Base-by-base conservation (phyloP, 2,329 filamentous ascomycete species). In the Cytospora schulzeri region DNA sequence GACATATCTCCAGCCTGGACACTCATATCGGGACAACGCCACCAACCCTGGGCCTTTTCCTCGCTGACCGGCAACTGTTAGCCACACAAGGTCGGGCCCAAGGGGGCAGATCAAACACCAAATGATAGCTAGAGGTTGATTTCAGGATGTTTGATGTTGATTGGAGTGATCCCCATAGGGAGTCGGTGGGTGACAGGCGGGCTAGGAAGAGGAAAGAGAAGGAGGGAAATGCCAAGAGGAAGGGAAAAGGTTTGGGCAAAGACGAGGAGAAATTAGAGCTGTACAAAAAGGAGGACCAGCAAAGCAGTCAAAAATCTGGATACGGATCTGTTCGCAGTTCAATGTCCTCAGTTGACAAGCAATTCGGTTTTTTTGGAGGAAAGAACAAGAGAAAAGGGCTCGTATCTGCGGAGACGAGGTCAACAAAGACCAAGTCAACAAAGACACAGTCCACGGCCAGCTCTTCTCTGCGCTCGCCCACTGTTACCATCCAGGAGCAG, bases 131-230 rank as follows among this genome's bases (percentile, higher is more conserved):
- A 41, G 31, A 60, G 62, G 38, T 33, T 31, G n/a, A 60, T 31
- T 51, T 45, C 69, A 72, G 63, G 53, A 87, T 87, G 85, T 87
- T 85, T 71, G 83, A 86, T 71, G 81, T 87, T 35, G 75, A 84
- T 55, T 87, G 85, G 85, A 83, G 83, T 4, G 84, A 86, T 63
- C 82, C 81, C 26, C 76, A 82, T 57, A 61, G 78, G 64, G 82
- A 87, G 73, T 77, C 80, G 11, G 79, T 86, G 19, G 82, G 83
- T 3, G 81, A 87, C 70, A 78, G 80, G 62, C 80, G 80, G 19
- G 77, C 80, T 1, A 80, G 79, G 56, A 86, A 85, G 69, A 80
- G 80, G 66, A 70, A 72, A 55, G 78, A 78, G 65, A 75, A 73
- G 26, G 70, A 72, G 28, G 50, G 60, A 45, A 76, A 74, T 62